A percentile compares a stretch with the other conserved stretches of the same genome.
Evolutionary conservation across 2,329 filamentous ascomycete species (phyloP).

Genomic region (Paracoccidioides lutzii): DNA sequence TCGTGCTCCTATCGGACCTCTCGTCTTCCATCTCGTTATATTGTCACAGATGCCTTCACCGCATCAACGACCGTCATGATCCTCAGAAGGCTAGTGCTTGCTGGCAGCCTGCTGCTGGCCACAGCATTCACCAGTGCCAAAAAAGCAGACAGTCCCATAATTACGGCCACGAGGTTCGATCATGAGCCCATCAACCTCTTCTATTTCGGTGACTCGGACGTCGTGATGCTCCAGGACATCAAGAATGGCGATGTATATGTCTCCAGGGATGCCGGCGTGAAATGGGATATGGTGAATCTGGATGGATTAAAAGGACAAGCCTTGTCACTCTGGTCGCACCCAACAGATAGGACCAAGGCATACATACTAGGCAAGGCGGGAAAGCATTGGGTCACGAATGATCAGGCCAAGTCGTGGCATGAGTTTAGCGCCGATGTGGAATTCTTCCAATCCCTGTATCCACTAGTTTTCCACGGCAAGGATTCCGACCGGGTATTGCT

Average conservation of each 20-base stretch:
- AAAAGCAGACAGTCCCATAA: slow-evolving; percentile 47
- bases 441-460: slow-evolving; percentile 20
- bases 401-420: slow-evolving; percentile 71
- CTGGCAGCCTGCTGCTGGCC: slow-evolving; percentile 41
- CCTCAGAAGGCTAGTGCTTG: slow-evolving; percentile 34
- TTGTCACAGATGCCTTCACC: slow-evolving; percentile 4
- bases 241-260: slow-evolving; percentile 55
- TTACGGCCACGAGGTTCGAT: slow-evolving; percentile 54
- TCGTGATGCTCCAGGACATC: slow-evolving; percentile 61
- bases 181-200: slow-evolving; percentile 56
- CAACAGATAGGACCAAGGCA: slow-evolving; percentile 64
- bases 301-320: slow-evolving; percentile 40
- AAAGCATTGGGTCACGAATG: slow-evolving; percentile 69
- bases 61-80: slow-evolving; percentile 25
- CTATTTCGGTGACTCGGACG: slow-evolving; percentile 85
- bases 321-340: slow-evolving; percentile 58
- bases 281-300: slow-evolving; percentile 56
- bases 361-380: slow-evolving; percentile 60
- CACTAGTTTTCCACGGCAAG: slow-evolving; percentile 66
- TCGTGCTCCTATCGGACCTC: not conserved
- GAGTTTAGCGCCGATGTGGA: slow-evolving; percentile 50
- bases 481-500: slow-evolving; percentile 80
- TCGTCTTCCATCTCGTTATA: not conserved
- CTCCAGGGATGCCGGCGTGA: slow-evolving; percentile 66
- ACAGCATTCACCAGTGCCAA: slow-evolving; percentile 32